Conservation (phyloP, 2,329 filamentous ascomycete species). For the Fusarium dlaminii region DNA sequence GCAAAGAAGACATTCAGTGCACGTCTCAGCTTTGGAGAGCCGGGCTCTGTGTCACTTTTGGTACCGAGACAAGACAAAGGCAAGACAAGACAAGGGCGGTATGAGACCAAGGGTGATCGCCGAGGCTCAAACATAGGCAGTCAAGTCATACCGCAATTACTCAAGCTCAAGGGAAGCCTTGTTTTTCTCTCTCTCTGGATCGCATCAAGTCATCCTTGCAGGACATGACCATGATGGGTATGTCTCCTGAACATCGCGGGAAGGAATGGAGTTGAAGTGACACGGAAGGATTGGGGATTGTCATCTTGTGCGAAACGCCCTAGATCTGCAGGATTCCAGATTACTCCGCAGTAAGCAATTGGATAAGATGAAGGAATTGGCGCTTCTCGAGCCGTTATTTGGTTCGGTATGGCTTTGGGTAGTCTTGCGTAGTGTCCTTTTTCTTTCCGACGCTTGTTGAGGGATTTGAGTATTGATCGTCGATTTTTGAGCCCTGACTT, state of each 20-base stretch:
- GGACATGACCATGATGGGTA: not conserved
- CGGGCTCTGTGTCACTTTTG: not conserved
- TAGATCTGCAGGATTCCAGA: slow-evolving; percentile 1
- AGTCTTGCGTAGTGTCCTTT: not conserved
- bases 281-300: slow-evolving; percentile 3
- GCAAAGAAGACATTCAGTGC: not conserved
- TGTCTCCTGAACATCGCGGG: slow-evolving; percentile 22
- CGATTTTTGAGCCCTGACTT: not conserved
- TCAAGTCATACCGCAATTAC: not conserved
- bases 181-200: not conserved
- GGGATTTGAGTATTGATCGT: not conserved
- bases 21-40: not conserved
- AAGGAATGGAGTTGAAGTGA: not conserved
- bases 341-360: not conserved
- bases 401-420: not conserved
- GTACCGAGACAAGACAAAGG: slow-evolving; percentile 7
- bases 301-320: not conserved
- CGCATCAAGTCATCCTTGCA: not conserved
- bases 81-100: slow-evolving; percentile 9
- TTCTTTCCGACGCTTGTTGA: not conserved
- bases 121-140: not conserved
- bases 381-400: not conserved
- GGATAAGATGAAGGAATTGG: not conserved
- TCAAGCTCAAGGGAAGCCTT: not conserved
- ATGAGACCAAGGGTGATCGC: slow-evolving; percentile 4